Conservation (phyloP, 2,329 filamentous ascomycete genomes). For the Zasmidium angulare region DNA sequence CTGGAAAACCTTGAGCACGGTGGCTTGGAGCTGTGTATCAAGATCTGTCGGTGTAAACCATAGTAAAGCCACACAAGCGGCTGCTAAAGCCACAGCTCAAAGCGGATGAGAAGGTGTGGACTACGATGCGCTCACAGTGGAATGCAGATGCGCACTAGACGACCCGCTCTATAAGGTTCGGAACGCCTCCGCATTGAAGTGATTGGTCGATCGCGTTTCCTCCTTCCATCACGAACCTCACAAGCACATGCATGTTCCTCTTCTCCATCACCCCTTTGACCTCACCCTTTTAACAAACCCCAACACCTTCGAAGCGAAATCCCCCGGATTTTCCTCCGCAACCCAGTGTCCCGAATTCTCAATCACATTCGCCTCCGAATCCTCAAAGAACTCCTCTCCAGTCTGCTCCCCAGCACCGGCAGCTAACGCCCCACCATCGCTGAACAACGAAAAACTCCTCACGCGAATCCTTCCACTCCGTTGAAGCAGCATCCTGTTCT, state of each 20-base stretch:
- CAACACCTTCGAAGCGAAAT: not conserved
- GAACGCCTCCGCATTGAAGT: not conserved
- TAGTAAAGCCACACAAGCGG: too few species aligned
- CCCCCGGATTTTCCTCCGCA: not conserved
- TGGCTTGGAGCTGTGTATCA: not conserved
- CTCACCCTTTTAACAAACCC: not conserved
- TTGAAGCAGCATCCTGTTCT: constrained; percentile 13
- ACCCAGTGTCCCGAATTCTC: not conserved
- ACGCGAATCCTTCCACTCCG: constrained; percentile 27
- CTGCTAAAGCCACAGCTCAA: too few species aligned
- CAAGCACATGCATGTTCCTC: not conserved
- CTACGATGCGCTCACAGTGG: too few species aligned
- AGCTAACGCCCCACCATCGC: constrained; percentile 21
- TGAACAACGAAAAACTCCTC: constrained; percentile 33
- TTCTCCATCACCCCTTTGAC: not conserved
- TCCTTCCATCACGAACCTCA: not conserved
- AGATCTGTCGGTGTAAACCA: too few species aligned
- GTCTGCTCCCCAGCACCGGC: too few species aligned
- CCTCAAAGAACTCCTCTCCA: not conserved
- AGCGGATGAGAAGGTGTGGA: too few species aligned
- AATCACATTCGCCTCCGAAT: not conserved
- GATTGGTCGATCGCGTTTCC: not conserved
- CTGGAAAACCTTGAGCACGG: not conserved
- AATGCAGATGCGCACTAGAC: too few species aligned
- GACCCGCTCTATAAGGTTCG: not conserved